Evolutionary conservation across 2,329 filamentous ascomycete genomes (phyloP).

Genomic region (Lecanicillium sp.): DNA sequence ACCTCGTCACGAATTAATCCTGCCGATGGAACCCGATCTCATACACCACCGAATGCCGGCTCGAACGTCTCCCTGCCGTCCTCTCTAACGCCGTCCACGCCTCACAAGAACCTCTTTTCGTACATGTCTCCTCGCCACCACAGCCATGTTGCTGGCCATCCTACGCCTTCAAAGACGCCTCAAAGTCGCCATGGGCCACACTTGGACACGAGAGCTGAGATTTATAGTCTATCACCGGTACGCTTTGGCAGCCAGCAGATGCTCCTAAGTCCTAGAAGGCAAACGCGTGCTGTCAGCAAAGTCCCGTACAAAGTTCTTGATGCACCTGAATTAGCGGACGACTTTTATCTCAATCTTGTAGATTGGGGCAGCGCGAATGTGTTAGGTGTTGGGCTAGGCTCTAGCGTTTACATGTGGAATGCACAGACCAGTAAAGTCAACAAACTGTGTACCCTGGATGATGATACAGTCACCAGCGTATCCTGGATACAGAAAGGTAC

Average conservation of each 20-base stretch:
- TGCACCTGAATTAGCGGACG: slow-evolving; percentile 89
- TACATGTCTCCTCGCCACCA: slow-evolving; percentile 73
- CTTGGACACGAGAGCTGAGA: slow-evolving; percentile 79
- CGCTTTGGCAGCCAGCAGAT: slow-evolving; percentile 89
- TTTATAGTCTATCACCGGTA: slow-evolving; percentile 93
- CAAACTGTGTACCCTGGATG: slow-evolving; percentile 84
- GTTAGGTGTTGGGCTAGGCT: slow-evolving; percentile 83
- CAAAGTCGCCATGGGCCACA: slow-evolving; percentile 83
- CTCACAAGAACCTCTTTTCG: slow-evolving; percentile 93
- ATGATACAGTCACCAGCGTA: slow-evolving; percentile 93
- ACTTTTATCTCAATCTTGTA: slow-evolving; percentile 95
- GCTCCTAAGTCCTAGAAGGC: slow-evolving; percentile 80
- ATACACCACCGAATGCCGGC: slow-evolving; percentile 67
- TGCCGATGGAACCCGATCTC: slow-evolving; percentile 62
- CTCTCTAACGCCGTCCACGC: slow-evolving; percentile 82
- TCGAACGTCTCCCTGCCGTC: slow-evolving; percentile 57
- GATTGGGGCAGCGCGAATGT: slow-evolving; percentile 97
- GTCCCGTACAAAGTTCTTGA: slow-evolving; percentile 97
- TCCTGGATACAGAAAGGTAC: slow-evolving; percentile 98
- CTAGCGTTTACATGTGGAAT: slow-evolving; percentile 98
- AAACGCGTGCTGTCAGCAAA: slow-evolving; percentile 85
- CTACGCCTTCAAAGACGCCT: slow-evolving; percentile 81
- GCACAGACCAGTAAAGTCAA: slow-evolving; percentile 84
- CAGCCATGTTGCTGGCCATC: slow-evolving; percentile 65
- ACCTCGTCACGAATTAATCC: slow-evolving; percentile 42